These are phyloP conservation scores for Citrus trifoliata DNA, from an alignment of 345 rosid genomes.

Conservation along the genomic window DNA sequence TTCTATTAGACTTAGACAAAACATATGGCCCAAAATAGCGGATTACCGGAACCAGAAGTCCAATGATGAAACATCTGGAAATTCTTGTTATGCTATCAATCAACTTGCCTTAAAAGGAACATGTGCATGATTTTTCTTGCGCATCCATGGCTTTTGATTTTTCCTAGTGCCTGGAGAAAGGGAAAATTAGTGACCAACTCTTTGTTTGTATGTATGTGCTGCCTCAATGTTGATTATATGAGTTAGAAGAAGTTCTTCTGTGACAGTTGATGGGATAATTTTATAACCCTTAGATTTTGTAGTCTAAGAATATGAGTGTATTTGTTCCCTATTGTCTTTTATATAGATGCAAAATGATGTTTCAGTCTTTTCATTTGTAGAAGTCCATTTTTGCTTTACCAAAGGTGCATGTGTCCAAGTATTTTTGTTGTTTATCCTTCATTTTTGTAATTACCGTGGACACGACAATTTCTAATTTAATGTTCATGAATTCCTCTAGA, in stretches of 20 bases:
- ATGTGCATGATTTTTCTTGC: neutral
- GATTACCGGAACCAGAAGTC: neutral
- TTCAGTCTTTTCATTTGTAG: neutral
- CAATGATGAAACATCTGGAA: neutral
- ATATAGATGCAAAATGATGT: neutral
- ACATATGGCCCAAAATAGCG: neutral
- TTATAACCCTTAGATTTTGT: neutral
- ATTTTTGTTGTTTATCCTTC: neutral
- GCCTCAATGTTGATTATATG: neutral
- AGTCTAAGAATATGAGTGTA: neutral
- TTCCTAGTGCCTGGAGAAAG: neutral
- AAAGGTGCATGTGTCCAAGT: neutral
- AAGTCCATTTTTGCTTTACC: neutral
- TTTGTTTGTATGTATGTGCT: neutral
- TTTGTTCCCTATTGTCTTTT: neutral
- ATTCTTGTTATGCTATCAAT: neutral
- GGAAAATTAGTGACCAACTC: too few species aligned
- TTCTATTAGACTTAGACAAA: neutral
- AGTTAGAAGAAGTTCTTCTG: neutral
- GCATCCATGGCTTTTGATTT: neutral
- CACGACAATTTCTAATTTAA: neutral
- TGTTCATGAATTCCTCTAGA: neutral
- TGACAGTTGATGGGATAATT: neutral
- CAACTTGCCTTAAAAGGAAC: neutral
- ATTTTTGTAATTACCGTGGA: neutral